A percentile compares a stretch with the other conserved stretches of the same genome.
phyloP scores from a whole-genome alignment of 768 basidiomycete genomes.

The Phylloporus sp. region DNA sequence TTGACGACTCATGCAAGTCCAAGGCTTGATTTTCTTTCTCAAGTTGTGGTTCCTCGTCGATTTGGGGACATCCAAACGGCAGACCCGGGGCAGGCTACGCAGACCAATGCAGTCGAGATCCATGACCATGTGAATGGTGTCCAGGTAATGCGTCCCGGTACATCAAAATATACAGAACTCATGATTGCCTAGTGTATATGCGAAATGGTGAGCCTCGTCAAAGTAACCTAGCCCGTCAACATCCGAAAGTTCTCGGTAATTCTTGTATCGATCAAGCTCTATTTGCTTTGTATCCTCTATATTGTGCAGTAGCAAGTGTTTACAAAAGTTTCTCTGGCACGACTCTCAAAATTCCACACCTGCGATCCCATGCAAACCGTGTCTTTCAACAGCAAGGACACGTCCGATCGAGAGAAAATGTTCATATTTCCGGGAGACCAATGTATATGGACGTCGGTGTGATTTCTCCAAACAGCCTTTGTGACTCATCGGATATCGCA shows the following conservation, averaged over 20 bases:
- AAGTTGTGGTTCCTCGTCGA: conserved; percentile 18
- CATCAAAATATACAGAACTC: background rate
- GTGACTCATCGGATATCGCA: conserved; percentile 40
- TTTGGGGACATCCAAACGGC: background rate
- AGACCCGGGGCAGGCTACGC: background rate
- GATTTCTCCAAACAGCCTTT: conserved; percentile 55
- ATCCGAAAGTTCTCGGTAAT: too few relatives aligned
- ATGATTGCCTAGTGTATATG: background rate
- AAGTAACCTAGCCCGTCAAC: background rate
- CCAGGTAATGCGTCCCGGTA: background rate
- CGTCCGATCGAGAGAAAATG: too few relatives aligned
- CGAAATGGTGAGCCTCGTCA: background rate
- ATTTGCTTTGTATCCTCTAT: too few relatives aligned
- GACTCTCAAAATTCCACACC: too few relatives aligned
- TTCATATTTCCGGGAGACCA: too few relatives aligned
- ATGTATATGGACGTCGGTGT: too few relatives aligned
- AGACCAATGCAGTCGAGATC: conserved; percentile 9
- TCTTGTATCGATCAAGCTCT: too few relatives aligned
- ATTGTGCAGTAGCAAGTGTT: too few relatives aligned
- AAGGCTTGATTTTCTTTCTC: conserved; percentile 13
- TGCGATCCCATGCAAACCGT: too few relatives aligned
- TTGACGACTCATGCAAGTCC: background rate
- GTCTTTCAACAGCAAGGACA: too few relatives aligned
- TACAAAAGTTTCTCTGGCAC: too few relatives aligned
- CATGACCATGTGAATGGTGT: conserved; percentile 12